A percentile compares a stretch with the other conserved stretches of the same genome.
Conservation (phyloP, 768 basidiomycete species). For the Mycena olivaceomarginata region DNA sequence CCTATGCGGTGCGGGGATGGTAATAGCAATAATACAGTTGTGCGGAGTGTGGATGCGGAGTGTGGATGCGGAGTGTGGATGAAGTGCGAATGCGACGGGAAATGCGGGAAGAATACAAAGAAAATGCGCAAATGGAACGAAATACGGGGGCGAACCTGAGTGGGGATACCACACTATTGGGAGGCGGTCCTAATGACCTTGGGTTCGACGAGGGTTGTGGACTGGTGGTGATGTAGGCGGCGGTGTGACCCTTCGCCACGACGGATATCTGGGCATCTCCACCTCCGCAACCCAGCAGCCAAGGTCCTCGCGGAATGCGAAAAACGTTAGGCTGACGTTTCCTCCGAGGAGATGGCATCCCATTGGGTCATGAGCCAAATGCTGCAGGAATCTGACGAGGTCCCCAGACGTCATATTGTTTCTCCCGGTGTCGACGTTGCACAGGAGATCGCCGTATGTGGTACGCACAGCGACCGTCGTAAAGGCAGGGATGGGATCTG, state of each 20-base stretch:
- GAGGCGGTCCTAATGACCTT: no score
- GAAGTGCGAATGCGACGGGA: no score
- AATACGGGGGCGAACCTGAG: no score
- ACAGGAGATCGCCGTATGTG: background rate
- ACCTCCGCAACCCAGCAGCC: conserved; percentile 20
- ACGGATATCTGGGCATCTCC: conserved; percentile 15
- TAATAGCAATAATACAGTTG: no score
- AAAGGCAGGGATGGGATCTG: background rate
- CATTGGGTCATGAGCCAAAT: background rate
- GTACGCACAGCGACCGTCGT: conserved; percentile 19
- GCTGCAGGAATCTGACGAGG: conserved; percentile 25
- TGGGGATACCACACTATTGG: no score
- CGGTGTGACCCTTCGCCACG: background rate
- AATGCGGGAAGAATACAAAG: no score
- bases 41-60: no score
- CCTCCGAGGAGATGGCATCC: conserved; percentile 24
- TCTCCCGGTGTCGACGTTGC: conserved; percentile 14
- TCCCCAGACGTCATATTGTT: conserved; percentile 13
- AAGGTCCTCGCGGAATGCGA: background rate
- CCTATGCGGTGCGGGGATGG: no score
- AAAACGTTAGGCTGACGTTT: conserved; percentile 7
- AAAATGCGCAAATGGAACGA: no score
- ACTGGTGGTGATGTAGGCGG: no score
- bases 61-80: no score
- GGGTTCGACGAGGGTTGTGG: no score